phyloP scores from a whole-genome alignment of 257 asterid species.

The Solanum ossicruentum region DNA sequence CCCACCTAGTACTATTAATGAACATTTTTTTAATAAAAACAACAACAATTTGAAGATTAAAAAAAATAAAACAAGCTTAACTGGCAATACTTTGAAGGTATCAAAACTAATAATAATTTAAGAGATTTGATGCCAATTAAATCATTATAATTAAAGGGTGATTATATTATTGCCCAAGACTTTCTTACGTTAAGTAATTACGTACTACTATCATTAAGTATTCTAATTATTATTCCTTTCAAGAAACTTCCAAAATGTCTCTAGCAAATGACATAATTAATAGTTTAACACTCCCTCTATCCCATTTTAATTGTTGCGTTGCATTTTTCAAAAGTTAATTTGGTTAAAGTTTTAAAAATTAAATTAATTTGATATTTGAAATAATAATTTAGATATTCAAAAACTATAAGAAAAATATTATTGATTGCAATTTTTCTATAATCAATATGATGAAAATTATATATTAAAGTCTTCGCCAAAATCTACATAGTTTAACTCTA shows the following conservation, averaged over 20 bases:
- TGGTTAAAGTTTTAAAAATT: too few relatives aligned
- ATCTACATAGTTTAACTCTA: too few relatives aligned
- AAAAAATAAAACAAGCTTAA: background rate
- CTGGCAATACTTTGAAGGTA: constrained; percentile 11
- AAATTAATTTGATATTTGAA: too few relatives aligned
- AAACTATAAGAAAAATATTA: too few relatives aligned
- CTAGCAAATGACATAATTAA: background rate
- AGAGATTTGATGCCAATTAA: constrained; percentile 2
- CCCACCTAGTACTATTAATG: background rate
- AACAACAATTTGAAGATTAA: background rate
- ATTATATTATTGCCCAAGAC: background rate
- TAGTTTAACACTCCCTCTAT: too few relatives aligned
- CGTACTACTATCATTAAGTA: background rate
- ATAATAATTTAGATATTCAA: too few relatives aligned
- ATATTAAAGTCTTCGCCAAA: too few relatives aligned
- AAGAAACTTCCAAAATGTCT: background rate
- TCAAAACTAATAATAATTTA: constrained; percentile 3
- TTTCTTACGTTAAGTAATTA: background rate
- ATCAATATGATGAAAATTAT: too few relatives aligned
- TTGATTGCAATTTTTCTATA: too few relatives aligned
- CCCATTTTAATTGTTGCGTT: too few relatives aligned
- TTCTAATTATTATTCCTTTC: background rate
- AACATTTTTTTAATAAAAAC: background rate
- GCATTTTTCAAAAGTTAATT: too few relatives aligned
- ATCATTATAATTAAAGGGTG: background rate